Evolutionary conservation across 345 rosid genomes (phyloP).

Genomic region (Aethionema arabicum): DNA sequence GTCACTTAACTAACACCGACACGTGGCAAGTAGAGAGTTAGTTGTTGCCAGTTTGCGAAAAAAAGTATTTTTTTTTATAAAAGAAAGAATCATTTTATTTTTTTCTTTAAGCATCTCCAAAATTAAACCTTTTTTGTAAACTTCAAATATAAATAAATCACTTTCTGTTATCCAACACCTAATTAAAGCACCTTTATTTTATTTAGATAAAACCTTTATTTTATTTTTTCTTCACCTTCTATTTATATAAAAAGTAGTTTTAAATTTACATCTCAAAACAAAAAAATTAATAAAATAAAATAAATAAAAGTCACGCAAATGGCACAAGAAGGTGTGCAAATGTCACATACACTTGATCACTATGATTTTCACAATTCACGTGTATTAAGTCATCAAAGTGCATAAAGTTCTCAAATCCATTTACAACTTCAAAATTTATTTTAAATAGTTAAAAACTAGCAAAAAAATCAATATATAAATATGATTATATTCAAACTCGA

Average conservation of each 20-base stretch:
- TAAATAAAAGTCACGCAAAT: constrained; percentile 20
- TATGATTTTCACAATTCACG: constrained; percentile 24
- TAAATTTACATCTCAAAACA: constrained; percentile 10
- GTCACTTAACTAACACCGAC: constrained; percentile 21
- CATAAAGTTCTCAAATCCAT: constrained; percentile 21
- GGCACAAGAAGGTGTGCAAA: constrained; percentile 20
- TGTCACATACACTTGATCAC: constrained; percentile 25
- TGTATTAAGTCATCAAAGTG: constrained; percentile 33
- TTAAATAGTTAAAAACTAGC: neutral
- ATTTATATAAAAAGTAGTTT: neutral
- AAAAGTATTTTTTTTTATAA: no score
- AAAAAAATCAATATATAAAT: neutral
- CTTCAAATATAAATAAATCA: constrained; percentile 21
- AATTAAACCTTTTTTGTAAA: constrained; percentile 15
- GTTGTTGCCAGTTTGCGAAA: constrained; percentile 16
- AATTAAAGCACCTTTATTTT: neutral
- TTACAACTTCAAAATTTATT: constrained; percentile 4
- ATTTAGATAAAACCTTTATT: neutral
- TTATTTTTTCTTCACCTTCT: constrained; percentile 4
- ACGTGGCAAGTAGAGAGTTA: constrained; percentile 16
- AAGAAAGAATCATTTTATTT: constrained; percentile 29
- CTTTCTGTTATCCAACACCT: constrained; percentile 22
- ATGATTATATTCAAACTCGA: no score
- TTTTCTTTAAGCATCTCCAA: constrained; percentile 35
- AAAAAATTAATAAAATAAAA: no score